phyloP scores from a whole-genome alignment of 257 asterid species.

The Fraxinus anomala region DNA sequence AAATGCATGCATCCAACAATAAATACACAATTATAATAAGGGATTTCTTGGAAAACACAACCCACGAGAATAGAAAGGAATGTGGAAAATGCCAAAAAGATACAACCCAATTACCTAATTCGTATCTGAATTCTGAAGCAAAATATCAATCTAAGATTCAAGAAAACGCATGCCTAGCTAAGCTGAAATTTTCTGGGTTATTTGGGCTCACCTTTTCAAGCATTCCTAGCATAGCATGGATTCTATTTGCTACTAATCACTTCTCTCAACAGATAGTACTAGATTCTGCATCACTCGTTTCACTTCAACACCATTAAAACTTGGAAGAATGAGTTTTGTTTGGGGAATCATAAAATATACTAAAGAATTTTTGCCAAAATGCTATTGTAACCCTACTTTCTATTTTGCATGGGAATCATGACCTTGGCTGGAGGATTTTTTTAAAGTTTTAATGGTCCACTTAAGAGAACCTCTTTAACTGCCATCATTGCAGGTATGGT shows the following conservation, averaged over 20 bases:
- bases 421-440: background rate
- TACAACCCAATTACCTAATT: slow-evolving; percentile 33
- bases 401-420: slow-evolving; percentile 39
- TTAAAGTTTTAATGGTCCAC: slow-evolving; percentile 16
- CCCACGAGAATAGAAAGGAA: slow-evolving; percentile 32
- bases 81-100: slow-evolving; percentile 49
- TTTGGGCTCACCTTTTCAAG: slow-evolving; percentile 51
- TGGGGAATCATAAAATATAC: background rate
- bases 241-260: slow-evolving; percentile 40
- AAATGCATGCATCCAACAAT: background rate
- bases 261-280: slow-evolving; percentile 50
- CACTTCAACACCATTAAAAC: slow-evolving; percentile 9
- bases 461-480: slow-evolving; percentile 20
- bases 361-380: background rate
- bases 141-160: slow-evolving; percentile 28
- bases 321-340: slow-evolving; percentile 11
- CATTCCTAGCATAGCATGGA: slow-evolving; percentile 21
- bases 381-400: background rate
- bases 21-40: too few relatives aligned
- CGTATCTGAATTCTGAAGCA: slow-evolving; percentile 31
- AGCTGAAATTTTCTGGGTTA: slow-evolving; percentile 37
- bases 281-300: slow-evolving; percentile 42
- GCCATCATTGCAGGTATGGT: slow-evolving; percentile 33
- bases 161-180: slow-evolving; percentile 50
- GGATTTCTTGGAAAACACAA: background rate